These are phyloP conservation scores for Yarrowia deformans DNA, from an alignment of 805 yeast species.

Conservation along the genomic window DNA sequence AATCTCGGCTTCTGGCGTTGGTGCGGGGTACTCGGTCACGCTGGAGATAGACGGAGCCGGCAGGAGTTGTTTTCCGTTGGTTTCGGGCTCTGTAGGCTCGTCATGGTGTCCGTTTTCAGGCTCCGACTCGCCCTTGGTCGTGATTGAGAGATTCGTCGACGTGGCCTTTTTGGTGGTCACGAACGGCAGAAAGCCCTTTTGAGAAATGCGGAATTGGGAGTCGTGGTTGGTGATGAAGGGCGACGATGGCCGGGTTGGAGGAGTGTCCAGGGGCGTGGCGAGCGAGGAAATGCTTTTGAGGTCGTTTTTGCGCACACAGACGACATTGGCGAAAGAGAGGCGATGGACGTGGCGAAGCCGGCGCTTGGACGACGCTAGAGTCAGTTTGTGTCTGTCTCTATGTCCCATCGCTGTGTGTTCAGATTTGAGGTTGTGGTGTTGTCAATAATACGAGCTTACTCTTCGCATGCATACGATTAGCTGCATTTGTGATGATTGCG, in stretches of 20 bases:
- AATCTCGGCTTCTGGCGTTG: slow-evolving; percentile 1
- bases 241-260: slow-evolving; percentile 7
- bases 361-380: slow-evolving; percentile 38
- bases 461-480: slow-evolving; percentile 3
- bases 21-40: not conserved
- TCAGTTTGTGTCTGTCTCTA: slow-evolving; percentile 39
- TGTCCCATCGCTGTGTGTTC: slow-evolving; percentile 13
- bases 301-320: slow-evolving; percentile 22
- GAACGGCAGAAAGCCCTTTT: slow-evolving; percentile 34
- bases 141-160: slow-evolving; percentile 28
- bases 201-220: slow-evolving; percentile 29
- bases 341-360: slow-evolving; percentile 37
- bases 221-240: slow-evolving; percentile 28
- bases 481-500: not conserved
- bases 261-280: slow-evolving; percentile 26
- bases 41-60: slow-evolving; percentile 6
- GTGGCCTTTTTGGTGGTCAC: slow-evolving; percentile 26
- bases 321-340: slow-evolving; percentile 30
- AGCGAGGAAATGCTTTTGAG: not conserved
- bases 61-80: not conserved
- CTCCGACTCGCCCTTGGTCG: slow-evolving; percentile 30
- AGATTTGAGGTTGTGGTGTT: not conserved
- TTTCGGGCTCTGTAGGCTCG: not conserved
- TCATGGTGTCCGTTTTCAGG: not conserved
- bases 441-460: slow-evolving; percentile 5